These are phyloP conservation scores for Magnaporthiopsis incrustans DNA, from an alignment of 2,329 filamentous ascomycete genomes.

Conservation along the genomic window DNA sequence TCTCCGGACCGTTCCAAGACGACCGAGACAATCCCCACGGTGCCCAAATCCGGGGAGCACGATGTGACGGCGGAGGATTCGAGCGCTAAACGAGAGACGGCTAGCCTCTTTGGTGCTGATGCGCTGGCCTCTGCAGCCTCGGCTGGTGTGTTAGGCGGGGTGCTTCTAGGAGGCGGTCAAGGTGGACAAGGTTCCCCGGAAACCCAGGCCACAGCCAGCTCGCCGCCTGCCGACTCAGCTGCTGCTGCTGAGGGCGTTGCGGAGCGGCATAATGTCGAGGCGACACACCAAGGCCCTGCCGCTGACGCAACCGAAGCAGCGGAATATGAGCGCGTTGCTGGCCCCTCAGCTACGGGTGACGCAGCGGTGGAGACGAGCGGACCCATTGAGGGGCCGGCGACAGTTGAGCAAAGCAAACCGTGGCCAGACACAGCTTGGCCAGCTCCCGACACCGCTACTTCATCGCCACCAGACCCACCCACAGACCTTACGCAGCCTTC, in stretches of 20 bases:
- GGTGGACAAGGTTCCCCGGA: not conserved
- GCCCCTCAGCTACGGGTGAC: not conserved
- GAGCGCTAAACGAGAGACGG: not conserved
- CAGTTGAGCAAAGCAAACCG: slow-evolving; percentile 18
- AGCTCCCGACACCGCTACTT: slow-evolving; percentile 19
- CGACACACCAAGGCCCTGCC: not conserved
- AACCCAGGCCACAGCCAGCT: not conserved
- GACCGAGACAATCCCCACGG: not conserved
- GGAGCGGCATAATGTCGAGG: not conserved
- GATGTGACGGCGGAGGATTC: not conserved
- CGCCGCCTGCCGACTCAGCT: too few species aligned
- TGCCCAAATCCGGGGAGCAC: not conserved
- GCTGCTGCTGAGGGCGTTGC: not conserved
- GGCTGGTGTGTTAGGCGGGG: not conserved
- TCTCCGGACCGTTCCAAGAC: not conserved
- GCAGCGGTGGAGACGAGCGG: slow-evolving; percentile 11
- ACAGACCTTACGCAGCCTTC: slow-evolving; percentile 4
- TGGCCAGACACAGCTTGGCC: slow-evolving; percentile 16
- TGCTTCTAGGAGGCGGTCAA: not conserved
- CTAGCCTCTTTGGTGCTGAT: not conserved
- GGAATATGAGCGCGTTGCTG: not conserved
- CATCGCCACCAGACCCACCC: slow-evolving; percentile 16
- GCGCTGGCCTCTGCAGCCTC: not conserved
- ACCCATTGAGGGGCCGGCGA: slow-evolving; percentile 12
- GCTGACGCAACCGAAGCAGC: not conserved